Conservation (phyloP, 108 stramenopile genomes). For the Cyclotella kingstonii region DNA sequence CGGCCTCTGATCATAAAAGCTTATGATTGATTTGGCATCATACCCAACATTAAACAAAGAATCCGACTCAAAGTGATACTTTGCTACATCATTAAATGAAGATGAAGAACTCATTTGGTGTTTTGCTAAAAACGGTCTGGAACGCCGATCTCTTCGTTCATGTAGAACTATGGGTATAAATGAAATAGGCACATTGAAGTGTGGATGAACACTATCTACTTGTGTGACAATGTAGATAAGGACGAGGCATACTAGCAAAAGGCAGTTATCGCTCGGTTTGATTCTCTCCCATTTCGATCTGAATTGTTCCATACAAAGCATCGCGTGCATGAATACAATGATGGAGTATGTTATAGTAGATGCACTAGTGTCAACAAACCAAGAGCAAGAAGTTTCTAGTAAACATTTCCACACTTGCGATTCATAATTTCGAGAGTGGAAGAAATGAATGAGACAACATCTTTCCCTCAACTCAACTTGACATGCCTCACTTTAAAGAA, state of each 20-base stretch:
- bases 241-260: neutral
- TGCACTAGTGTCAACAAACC: too few relatives aligned
- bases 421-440: too few relatives aligned
- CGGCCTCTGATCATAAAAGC: slow-evolving; percentile 70
- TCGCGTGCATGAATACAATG: too few relatives aligned
- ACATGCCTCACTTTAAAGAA: too few relatives aligned
- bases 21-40: slow-evolving; percentile 63
- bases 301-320: too few relatives aligned
- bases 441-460: too few relatives aligned
- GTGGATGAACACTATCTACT: neutral
- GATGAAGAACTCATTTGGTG: neutral
- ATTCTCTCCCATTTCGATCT: neutral
- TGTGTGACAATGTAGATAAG: neutral
- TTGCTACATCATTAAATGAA: neutral
- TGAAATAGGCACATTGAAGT: neutral
- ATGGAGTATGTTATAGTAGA: too few relatives aligned
- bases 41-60: slow-evolving; percentile 57
- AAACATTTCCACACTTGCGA: too few relatives aligned
- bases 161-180: too few relatives aligned
- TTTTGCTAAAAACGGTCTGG: neutral
- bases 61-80: slow-evolving; percentile 6
- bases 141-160: neutral
- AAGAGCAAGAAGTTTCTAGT: too few relatives aligned
- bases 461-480: too few relatives aligned
- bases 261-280: neutral